Conservation (phyloP, 129 eudicot species). For the Ambrosia trifida region DNA sequence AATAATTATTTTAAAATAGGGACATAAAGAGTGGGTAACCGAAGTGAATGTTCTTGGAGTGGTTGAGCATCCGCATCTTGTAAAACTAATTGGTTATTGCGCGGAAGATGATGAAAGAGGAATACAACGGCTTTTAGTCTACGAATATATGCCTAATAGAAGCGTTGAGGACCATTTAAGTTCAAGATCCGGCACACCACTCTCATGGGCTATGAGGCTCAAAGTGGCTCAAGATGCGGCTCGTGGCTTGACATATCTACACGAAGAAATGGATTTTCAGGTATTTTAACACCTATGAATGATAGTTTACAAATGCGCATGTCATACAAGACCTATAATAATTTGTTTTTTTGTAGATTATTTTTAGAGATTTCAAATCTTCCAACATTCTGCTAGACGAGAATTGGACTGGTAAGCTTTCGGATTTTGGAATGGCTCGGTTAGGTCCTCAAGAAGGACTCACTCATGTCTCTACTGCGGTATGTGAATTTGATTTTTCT, state of each 20-base stretch:
- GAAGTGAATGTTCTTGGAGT: conserved; percentile 86
- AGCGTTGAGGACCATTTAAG: conserved; percentile 87
- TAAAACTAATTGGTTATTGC: conserved; percentile 77
- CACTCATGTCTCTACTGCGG: conserved; percentile 91
- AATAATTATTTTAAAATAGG: conserved; percentile 44
- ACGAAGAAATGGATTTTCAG: conserved; percentile 93
- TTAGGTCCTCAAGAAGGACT: conserved; percentile 82
- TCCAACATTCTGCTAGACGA: conserved; percentile 88
- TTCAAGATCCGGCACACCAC: conserved; percentile 45
- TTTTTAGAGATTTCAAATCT: conserved; percentile 84
- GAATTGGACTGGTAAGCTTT: conserved; percentile 84
- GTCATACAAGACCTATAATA: neutral
- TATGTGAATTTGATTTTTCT: conserved; percentile 36
- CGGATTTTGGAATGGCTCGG: conserved; percentile 91
- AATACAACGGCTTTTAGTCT: conserved; percentile 74
- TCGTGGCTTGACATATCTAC: conserved; percentile 81
- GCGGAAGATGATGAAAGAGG: conserved; percentile 96
- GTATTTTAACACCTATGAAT: conserved; percentile 24
- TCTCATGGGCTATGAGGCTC: conserved; percentile 77
- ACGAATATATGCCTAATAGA: conserved; percentile 80
- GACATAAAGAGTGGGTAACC: conserved; percentile 95
- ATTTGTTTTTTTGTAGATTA: conserved; percentile 49
- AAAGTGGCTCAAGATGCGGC: conserved; percentile 93
- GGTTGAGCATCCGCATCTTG: conserved; percentile 86
- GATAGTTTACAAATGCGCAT: neutral